Evolutionary conservation across 2,329 filamentous ascomycete genomes (phyloP), one percentile per base, ranked within the genome.

Genomic region (Beauveria sp.): DNA sequence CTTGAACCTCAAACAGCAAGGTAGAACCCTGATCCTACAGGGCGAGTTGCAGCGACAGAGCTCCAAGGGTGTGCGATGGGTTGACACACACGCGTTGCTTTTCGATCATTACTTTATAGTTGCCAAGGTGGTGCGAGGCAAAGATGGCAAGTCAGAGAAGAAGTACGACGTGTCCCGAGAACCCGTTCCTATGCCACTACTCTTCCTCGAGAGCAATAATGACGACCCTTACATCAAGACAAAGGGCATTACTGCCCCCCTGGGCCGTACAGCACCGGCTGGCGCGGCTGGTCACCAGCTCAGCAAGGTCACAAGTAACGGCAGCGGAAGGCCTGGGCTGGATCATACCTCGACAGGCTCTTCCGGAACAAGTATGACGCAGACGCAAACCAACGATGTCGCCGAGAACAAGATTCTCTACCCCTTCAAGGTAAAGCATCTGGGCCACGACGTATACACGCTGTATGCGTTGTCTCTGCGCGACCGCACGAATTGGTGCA

Each of bases 71-170:
- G 95, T 98, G 71, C 88, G 88, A 65, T 96, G 93, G 88, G 87
- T 98, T 8, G 95, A 99, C 69, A 96, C 91, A 0, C 92, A 97
- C 72, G 92, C 91, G 2, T 83, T 99, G 51, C 82, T 99, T 0
- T 98, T 99, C 70, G 96, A 99, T 69, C 93, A 99, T 75, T 99
- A 97, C 73, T 82, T 99, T 43, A 93, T 99, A 40, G 78, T 99
- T 50, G 90, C 95, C 45, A 99, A 99, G 78, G 82, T 91, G 8
- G 80, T 87, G 3, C 80, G 83, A 12, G 80, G 86, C 51, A 91
- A 92, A 69, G 84, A 87, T 50, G 82, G 86, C 50, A 85, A 84
- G 53, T 84, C 83, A n/a, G 83, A 88, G 60, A 95, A 89, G 75
- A 91, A 90, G 68, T 99, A 95, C 68, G 95, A 99, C 73, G 93